These are phyloP conservation scores for Ambispora gerdemannii DNA, from an alignment of 192 early-diverging fungal genomes.

Conservation along the genomic window DNA sequence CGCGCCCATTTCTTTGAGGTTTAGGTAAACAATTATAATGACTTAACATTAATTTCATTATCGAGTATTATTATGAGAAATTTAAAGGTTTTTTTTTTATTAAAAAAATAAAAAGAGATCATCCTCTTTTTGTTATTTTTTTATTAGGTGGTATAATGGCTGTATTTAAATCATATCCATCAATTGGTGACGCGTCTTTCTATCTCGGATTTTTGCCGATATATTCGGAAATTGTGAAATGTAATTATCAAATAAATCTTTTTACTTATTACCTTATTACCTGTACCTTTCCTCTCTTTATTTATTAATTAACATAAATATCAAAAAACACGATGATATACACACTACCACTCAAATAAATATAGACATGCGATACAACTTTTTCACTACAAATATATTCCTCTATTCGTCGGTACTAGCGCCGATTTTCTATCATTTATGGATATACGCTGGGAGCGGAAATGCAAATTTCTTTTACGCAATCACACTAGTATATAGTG, in stretches of 20 bases:
- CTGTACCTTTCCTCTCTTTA: no score
- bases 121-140: constrained; percentile 75
- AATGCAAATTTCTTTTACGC: constrained; percentile 99
- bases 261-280: neutral
- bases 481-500: constrained; percentile 86
- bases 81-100: no score
- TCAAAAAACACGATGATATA: neutral
- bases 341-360: neutral
- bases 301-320: no score
- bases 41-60: no score
- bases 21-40: constrained; percentile 53
- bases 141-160: constrained; percentile 74
- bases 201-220: constrained; percentile 79
- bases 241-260: constrained; percentile 44
- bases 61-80: no score
- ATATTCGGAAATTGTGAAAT: constrained; percentile 84
- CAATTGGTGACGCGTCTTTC: constrained; percentile 79
- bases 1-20: constrained; percentile 75
- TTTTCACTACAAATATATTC: constrained; percentile 67
- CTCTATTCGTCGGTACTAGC: constrained; percentile 73
- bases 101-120: constrained; percentile 56
- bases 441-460: constrained; percentile 93
- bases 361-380: constrained; percentile 79
- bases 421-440: constrained; percentile 90
- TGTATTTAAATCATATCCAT: constrained; percentile 92